phyloP scores from a whole-genome alignment of 441 rosid genomes.

The Pelargonium australe region DNA sequence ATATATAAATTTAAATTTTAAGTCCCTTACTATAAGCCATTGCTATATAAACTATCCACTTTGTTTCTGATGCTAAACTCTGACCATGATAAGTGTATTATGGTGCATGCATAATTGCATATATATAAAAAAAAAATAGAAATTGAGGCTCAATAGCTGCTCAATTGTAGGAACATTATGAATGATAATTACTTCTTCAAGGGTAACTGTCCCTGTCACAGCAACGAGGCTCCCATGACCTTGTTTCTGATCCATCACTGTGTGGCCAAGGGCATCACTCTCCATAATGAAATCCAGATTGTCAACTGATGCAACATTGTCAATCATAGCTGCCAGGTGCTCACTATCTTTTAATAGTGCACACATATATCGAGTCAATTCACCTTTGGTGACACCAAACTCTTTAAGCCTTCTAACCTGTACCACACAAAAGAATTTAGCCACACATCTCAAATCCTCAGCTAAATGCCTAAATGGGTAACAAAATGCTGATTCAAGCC shows the following conservation, averaged over 20 bases:
- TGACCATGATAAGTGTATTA: background rate
- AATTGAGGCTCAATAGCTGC: constrained; percentile 9
- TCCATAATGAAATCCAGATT: constrained; percentile 98
- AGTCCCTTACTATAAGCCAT: background rate
- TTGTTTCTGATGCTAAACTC: background rate
- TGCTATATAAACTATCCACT: background rate
- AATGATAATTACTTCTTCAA: constrained; percentile 63
- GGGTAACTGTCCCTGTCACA: constrained; percentile 82
- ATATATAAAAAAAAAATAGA: background rate
- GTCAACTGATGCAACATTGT: constrained; percentile 97
- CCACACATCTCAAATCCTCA: background rate
- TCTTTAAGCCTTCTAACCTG: constrained; percentile 98
- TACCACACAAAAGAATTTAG: constrained; percentile 22
- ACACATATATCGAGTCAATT: constrained; percentile 93
- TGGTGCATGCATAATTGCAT: background rate
- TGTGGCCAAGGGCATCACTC: constrained; percentile 91
- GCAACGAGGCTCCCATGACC: constrained; percentile 91
- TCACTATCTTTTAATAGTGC: constrained; percentile 97
- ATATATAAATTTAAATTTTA: too few relatives aligned
- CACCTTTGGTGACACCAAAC: constrained; percentile 98
- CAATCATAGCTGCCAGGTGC: constrained; percentile 96
- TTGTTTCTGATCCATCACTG: constrained; percentile 96
- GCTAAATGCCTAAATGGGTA: background rate
- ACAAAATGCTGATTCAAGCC: background rate
- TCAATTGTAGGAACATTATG: constrained; percentile 13